Percentiles rank a stretch among this genome's conserved stretches.
phyloP scores from a whole-genome alignment of 2,329 filamentous ascomycete genomes.

The Sporothrix curviconia region DNA sequence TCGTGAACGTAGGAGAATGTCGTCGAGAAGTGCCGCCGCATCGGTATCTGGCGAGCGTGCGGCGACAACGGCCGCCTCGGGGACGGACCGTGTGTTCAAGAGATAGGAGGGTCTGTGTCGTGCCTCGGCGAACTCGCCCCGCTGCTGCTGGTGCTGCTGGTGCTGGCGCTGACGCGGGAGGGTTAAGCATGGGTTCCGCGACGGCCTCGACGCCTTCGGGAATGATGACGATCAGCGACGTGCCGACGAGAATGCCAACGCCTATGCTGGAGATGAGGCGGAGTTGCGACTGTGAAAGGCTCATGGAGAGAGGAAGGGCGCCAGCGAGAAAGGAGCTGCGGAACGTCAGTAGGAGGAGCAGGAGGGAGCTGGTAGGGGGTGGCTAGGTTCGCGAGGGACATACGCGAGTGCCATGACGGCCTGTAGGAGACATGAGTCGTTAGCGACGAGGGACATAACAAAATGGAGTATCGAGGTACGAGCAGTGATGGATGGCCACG shows the following conservation, averaged over 20 bases:
- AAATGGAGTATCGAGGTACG: background rate
- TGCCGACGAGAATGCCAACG: constrained; percentile 89
- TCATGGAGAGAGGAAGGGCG: constrained; percentile 81
- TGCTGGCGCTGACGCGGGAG: background rate
- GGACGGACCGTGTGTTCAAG: background rate
- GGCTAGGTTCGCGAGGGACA: constrained; percentile 22
- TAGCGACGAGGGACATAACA: constrained; percentile 13
- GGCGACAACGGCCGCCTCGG: background rate
- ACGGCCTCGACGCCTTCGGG: constrained; percentile 92
- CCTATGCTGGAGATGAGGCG: constrained; percentile 87
- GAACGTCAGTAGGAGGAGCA: constrained; percentile 1
- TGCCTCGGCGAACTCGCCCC: too few species aligned
- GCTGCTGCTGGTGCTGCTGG: too few species aligned
- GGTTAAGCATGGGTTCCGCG: constrained; percentile 46
- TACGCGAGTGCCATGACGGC: constrained; percentile 55
- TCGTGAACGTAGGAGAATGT: background rate
- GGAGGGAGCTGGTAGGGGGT: background rate
- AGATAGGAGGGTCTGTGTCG: too few species aligned
- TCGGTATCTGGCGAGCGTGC: background rate
- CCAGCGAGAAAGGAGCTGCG: constrained; percentile 86
- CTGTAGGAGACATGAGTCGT: constrained; percentile 26
- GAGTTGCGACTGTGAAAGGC: constrained; percentile 77
- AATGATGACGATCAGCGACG: constrained; percentile 93
- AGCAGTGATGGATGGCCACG: constrained; percentile 10
- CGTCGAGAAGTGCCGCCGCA: background rate